Base-by-base conservation (phyloP, 139 green algal genomes). In the Chlorella sp. region DNA sequence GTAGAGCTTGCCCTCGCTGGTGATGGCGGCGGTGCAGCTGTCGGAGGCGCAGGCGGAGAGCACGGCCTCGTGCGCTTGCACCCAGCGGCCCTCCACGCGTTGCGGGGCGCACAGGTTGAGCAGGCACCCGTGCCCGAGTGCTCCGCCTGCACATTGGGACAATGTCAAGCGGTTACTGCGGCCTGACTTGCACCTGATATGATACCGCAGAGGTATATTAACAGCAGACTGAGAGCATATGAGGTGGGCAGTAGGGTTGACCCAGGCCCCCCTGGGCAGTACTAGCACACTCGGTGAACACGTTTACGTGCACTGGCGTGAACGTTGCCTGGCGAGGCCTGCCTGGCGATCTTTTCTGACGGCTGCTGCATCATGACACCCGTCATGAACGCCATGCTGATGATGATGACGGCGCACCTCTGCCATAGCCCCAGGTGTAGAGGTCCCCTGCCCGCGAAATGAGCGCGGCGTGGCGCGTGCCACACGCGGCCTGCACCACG, bases 21-120 rank as follows among this genome's bases (percentile, higher is more conserved):
- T 88, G 32, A 95, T 76, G 2, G 89, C 90, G 30, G 88, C 89
- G 0, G 88, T 89, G 73, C 80, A 85, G 61, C 76, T 77, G 62
- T 91, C 86, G 62, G 82, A 78, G 74, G 81, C 88, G 2, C 81
- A 76, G 31, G 85, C 70, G 3, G 70, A 30, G n/a, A 72, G 69
- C 42, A 91, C 83, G 36, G 79, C 72, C 32, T 71, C 66, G 35
- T 61, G 35, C 35, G 35, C 26, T 72, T 86, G 83, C 49, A 85
- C 81, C 67, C 77, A 80, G 67, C 92, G 72, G 2, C 80, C 79
- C 31, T 83, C 75, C 50, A 94, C 74, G 29, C 82, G 75, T 32
- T 81, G 80, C 2, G 86, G 86, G 26, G 60, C 51, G 32, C 65
- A 3, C 17, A 73, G 31, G 77, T 87, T 77, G 42, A 79, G 55